Evolutionary conservation across 768 basidiomycete species (phyloP).

Genomic region (Podaxis rugospora): DNA sequence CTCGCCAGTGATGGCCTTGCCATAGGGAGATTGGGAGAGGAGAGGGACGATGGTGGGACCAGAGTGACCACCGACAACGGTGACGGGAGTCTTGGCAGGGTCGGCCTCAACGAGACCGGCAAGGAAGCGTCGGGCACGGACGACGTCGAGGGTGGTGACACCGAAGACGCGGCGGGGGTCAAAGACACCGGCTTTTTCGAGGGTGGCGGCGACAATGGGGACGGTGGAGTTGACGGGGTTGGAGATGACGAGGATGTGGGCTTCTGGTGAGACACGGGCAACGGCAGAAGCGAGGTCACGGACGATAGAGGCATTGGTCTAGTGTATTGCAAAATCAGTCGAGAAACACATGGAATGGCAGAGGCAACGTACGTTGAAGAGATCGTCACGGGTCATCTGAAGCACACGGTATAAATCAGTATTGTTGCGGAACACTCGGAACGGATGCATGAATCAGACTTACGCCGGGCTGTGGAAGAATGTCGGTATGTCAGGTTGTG

Average conservation of each 20-base stretch:
- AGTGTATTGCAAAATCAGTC: background rate
- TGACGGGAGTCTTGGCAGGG: slow-evolving; percentile 65
- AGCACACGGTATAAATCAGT: slow-evolving; percentile 20
- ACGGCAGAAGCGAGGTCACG: slow-evolving; percentile 90
- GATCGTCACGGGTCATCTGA: slow-evolving; percentile 95
- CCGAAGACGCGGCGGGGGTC: slow-evolving; percentile 89
- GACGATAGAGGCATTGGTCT: slow-evolving; percentile 98
- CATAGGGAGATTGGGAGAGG: slow-evolving; percentile 74
- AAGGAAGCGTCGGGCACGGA: slow-evolving; percentile 92
- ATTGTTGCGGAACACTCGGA: slow-evolving; percentile 3
- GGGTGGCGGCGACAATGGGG: slow-evolving; percentile 90
- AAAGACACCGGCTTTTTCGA: slow-evolving; percentile 90
- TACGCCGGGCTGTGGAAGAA: slow-evolving; percentile 68
- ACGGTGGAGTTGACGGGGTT: slow-evolving; percentile 99
- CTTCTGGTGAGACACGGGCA: slow-evolving; percentile 81
- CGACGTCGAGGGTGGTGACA: slow-evolving; percentile 97
- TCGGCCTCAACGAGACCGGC: slow-evolving; percentile 60
- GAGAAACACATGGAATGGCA: background rate
- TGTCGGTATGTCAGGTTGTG: slow-evolving; percentile 18
- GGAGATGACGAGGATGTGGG: slow-evolving; percentile 95
- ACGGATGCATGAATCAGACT: slow-evolving; percentile 29
- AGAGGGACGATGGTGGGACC: slow-evolving; percentile 98
- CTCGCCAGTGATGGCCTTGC: slow-evolving; percentile 73
- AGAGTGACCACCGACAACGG: slow-evolving; percentile 94
- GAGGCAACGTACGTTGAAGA: slow-evolving; percentile 74